These are phyloP conservation scores for Syzygium syzygioides DNA, from an alignment of 441 rosid species.

Conservation along the genomic window DNA sequence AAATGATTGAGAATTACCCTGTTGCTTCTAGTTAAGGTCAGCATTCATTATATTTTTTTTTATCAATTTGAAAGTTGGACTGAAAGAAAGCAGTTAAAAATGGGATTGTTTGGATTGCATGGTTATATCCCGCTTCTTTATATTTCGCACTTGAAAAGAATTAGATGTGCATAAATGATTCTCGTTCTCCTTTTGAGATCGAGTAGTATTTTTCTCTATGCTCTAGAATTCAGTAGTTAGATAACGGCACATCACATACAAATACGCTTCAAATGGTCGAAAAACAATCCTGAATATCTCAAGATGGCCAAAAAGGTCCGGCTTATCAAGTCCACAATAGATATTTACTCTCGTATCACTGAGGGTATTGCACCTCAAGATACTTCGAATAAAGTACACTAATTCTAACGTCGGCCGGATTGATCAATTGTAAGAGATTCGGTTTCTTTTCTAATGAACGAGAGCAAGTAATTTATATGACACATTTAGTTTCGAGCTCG, in stretches of 20 bases:
- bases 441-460: neutral
- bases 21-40: neutral
- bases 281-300: neutral
- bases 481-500: neutral
- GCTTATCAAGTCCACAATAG: neutral
- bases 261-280: neutral
- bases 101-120: neutral
- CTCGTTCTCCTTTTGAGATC: neutral
- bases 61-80: neutral
- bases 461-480: neutral
- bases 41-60: neutral
- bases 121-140: neutral
- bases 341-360: too few relatives aligned
- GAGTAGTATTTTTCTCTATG: neutral
- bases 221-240: neutral
- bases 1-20: neutral
- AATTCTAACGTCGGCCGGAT: rapidly evolving
- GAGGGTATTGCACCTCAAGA: neutral
- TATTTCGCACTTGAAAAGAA: neutral
- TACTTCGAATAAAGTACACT: neutral
- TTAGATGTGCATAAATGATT: neutral
- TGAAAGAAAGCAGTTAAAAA: neutral
- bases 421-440: neutral
- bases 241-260: neutral
- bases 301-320: neutral